Base-by-base conservation (phyloP, 371 early-diverging fungal genomes). In the Mucor piriformis region DNA sequence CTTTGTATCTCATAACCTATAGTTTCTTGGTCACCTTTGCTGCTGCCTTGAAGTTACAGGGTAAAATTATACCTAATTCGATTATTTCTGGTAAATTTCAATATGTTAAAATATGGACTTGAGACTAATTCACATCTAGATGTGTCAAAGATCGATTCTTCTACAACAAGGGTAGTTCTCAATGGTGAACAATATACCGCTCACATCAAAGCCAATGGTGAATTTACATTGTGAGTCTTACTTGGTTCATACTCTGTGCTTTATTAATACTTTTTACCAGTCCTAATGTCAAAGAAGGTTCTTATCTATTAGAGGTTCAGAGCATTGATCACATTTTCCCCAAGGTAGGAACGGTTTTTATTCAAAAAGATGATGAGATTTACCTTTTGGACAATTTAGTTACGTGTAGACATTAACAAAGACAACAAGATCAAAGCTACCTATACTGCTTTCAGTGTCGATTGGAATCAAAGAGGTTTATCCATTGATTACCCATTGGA, bases 281-380 rank as follows among this genome's bases (percentile, higher is more conserved):
- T 32, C 53, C 55, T 29, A 42, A 72, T 27, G 65, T 81, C 1
- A 49, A 59, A 35, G 60, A 72, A n/a, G 81, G 81, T 3, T 74
- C 71, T 21, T 81, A 81, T 57, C 48, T 78, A 23, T 61, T 81
- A 34, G 78, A 81, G 58, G 59, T 81, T 24, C 71, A 78, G 53
- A 72, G 72, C 2, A 68, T 76, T n/a, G 67, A 76, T 12, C 71
- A 74, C 34, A 52, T 78, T 5, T 81, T 71, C 42, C 78, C 81
- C 13, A 73, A 72, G 61, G 76, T 79, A 72, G 16, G 18, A 12
- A 53, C 15, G 29, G 29, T 8, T 29, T 29, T 8, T 27, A 13
- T 43, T 12, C 3, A 4, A 38, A 32, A 47, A 8, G 13, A 24
- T 16, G 15, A 35, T 56, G 18, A 18, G 42, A 18, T 16, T 18